Conservation (phyloP, 2,329 filamentous ascomycete species). For the Beauveria varroae region DNA sequence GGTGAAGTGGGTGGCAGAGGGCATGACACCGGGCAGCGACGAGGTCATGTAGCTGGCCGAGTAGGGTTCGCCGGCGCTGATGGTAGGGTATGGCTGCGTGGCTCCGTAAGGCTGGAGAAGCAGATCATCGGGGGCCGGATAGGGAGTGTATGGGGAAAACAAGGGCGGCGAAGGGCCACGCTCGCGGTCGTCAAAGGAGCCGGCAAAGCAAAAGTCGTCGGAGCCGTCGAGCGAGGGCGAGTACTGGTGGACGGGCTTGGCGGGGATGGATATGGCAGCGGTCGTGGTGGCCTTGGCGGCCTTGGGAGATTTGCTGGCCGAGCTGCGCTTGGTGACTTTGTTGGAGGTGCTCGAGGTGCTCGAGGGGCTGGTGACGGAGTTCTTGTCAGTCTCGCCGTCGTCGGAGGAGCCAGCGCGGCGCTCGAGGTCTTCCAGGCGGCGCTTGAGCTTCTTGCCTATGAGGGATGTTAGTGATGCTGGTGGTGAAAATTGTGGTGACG, state of each 20-base stretch:
- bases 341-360: constrained; percentile 19
- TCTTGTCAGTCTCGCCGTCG: constrained; percentile 37
- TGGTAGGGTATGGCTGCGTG: constrained; percentile 42
- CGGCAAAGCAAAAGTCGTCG: constrained; percentile 61
- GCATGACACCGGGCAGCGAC: constrained; percentile 50
- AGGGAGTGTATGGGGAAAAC: constrained; percentile 55
- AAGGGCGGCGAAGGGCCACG: constrained; percentile 65
- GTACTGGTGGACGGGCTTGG: constrained; percentile 44
- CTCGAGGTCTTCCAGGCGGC: constrained; percentile 78
- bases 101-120: constrained; percentile 52
- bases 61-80: constrained; percentile 45
- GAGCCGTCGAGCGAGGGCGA: constrained; percentile 53
- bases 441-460: constrained; percentile 86
- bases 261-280: constrained; percentile 18
- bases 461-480: constrained; percentile 8
- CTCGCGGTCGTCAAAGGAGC: constrained; percentile 55
- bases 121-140: constrained; percentile 55
- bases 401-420: constrained; percentile 57
- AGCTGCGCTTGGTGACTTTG: constrained; percentile 26
- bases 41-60: constrained; percentile 44
- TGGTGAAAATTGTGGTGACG: background rate
- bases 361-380: constrained; percentile 22
- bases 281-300: constrained; percentile 8
- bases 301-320: constrained; percentile 21
- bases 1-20: constrained; percentile 56